Conservation (phyloP, 371 early-diverging fungal genomes). For the Dentiscutata heterogama region DNA sequence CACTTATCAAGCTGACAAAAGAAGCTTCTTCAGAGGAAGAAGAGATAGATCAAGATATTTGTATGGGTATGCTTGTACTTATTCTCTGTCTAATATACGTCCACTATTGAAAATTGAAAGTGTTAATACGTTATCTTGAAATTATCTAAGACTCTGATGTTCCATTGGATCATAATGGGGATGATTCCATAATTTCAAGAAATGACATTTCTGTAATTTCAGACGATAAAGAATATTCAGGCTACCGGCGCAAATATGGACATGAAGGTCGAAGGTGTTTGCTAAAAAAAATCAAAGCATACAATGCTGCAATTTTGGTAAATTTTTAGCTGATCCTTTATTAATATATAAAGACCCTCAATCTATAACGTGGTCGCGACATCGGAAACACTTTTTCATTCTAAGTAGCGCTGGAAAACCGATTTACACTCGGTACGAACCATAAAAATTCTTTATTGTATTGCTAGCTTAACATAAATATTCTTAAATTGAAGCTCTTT, state of each 20-base stretch:
- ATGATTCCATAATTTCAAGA: not conserved
- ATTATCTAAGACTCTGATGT: constrained; percentile 28
- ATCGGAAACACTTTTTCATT: constrained; percentile 85
- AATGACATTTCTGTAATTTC: constrained; percentile 5
- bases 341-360: constrained; percentile 28
- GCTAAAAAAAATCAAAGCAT: not conserved
- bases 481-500: not conserved
- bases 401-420: constrained; percentile 91
- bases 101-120: not conserved
- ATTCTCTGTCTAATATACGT: too few species aligned
- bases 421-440: constrained; percentile 73
- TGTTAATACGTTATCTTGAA: not conserved
- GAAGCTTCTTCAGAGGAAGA: not conserved
- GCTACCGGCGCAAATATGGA: constrained; percentile 44
- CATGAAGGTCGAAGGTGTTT: constrained; percentile 43
- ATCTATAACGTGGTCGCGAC: constrained; percentile 47
- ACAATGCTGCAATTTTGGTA: not conserved
- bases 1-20: not conserved
- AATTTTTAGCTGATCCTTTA: not conserved
- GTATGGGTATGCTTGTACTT: constrained; percentile 1
- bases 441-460: not conserved
- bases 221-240: constrained; percentile 38
- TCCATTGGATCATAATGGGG: constrained; percentile 18
- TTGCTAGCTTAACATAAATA: not conserved
- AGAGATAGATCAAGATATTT: not conserved